Evolutionary conservation across 2,329 filamentous ascomycete genomes (phyloP), one percentile per base, ranked within the genome.

Genomic region (Scedosporium aurantiacum): DNA sequence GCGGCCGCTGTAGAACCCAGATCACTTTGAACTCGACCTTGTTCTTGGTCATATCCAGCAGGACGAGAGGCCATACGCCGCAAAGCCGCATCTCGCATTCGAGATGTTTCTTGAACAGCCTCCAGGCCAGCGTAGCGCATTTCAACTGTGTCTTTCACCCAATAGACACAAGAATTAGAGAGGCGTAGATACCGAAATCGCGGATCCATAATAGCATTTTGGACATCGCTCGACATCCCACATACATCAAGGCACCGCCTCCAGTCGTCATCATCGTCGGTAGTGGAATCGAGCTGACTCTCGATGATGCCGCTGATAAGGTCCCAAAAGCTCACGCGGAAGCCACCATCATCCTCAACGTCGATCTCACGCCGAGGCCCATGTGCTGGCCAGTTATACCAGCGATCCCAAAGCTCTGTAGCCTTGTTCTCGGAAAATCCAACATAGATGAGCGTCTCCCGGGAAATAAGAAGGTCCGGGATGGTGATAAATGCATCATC

Each of bases 121-220:
- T 58, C 12, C 2, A 68, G 62, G 1, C 61, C 63, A 2, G 58
- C 55, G 52, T 64, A 68, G 1, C 67, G 66, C 63, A 66, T 64
- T 1, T 64, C 21, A 0, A 66, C 52, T 1, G 60, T 65, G 23
- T 67, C 64, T 16, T 56, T 61, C 5, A 60, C 57, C 67, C 66
- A 68, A 7, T 45, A 59, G 1, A 27, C 25, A 45, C 67, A 67
- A 10, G 64, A 64, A 0, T 62, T 41, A 2, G 60, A 58, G 7
- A 63, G 41, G 1, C 67, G 63, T 6, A 66, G 14, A 25, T 58
- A 21, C 43, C 63, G 64, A 52, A 68, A 68, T 4, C 1, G 3
- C 3, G 64, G 62, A 21, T 68, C 63, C 23, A 69, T 61, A 27
- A 69, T 67, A 1, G 63, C 63, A 7, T 62, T 23, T 21, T 21